phyloP scores from a whole-genome alignment of 768 basidiomycete genomes.

The Clavaria fumosa region DNA sequence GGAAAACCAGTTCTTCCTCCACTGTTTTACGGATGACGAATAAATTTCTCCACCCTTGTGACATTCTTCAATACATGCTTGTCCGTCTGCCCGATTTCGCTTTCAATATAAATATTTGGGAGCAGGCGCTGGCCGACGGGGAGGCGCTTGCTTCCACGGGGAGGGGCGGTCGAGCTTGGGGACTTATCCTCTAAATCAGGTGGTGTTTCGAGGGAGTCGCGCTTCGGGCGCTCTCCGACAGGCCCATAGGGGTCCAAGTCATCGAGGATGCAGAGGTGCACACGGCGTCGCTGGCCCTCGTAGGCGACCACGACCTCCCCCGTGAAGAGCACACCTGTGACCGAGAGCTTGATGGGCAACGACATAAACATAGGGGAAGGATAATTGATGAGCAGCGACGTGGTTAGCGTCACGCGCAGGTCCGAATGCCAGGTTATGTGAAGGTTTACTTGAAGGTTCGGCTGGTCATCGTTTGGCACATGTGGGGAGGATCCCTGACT shows the following conservation, averaged over 20 bases:
- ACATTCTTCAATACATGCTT: slow-evolving; percentile 95
- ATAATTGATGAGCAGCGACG: slow-evolving; percentile 92
- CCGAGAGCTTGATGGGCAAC: slow-evolving; percentile 84
- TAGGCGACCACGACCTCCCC: slow-evolving; percentile 87
- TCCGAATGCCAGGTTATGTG: slow-evolving; percentile 78
- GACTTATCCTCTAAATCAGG: slow-evolving; percentile 51
- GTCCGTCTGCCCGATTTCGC: slow-evolving; percentile 90
- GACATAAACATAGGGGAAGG: slow-evolving; percentile 95
- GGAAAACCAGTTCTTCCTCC: slow-evolving; percentile 92
- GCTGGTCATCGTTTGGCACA: slow-evolving; percentile 24
- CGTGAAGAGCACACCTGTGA: slow-evolving; percentile 75
- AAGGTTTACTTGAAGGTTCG: slow-evolving; percentile 82
- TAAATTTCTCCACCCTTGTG: slow-evolving; percentile 86
- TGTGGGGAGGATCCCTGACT: too few species aligned
- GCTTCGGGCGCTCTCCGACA: slow-evolving; percentile 35
- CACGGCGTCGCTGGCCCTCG: slow-evolving; percentile 62
- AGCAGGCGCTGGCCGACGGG: slow-evolving; percentile 74
- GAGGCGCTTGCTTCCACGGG: slow-evolving; percentile 44
- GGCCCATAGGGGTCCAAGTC: slow-evolving; percentile 78
- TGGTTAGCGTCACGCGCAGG: slow-evolving; percentile 76
- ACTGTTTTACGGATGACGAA: slow-evolving; percentile 89
- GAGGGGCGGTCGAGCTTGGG: slow-evolving; percentile 18
- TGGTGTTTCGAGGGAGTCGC: slow-evolving; percentile 34
- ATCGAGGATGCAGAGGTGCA: slow-evolving; percentile 83
- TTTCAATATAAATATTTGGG: slow-evolving; percentile 82